Base-by-base conservation (phyloP, 108 stramenopile genomes). In the Discostella pseudostelligera region DNA sequence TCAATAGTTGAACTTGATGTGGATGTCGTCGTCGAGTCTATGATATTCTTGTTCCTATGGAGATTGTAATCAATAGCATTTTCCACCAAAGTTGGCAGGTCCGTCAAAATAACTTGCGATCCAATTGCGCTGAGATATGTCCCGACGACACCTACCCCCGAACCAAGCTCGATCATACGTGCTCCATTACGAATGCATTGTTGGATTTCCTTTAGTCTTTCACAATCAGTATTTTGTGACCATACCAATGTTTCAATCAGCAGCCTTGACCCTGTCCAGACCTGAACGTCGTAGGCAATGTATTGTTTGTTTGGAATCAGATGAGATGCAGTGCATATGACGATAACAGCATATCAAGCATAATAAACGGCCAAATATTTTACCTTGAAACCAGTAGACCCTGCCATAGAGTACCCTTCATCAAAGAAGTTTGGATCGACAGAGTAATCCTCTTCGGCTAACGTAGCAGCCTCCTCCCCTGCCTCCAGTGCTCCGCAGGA, bases 401-500 rank as follows among this genome's bases (percentile, higher is more conserved):
- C 87, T 1, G 87, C 87, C 72, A 83, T 49, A 10, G 81, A 85
- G 65, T 85, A 88, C 8, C 82, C 87, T 11, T 35, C 36, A 67
- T 88, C 82, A 61, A 88, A 88, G 36, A 88, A 84, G 70, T 70
- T 65, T 0, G 84, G 87, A 70, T 88, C 84, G 4, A 58, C 59
- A 25, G 37, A 37, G 2, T 46, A 57, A 40, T 66, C 72, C 22
- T 74, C 65, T 5, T 76, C 54, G 24, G 40, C 39, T 6, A 54
- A 8, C 9, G 19, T 22, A 22, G 59, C 79, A 17, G 66, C 65
- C 12, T 76, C 67, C 42, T 85, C 84, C 28, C 78, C 35, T 20
- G 32, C 58, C 24, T 74, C 70, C 14, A 85, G 64, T 11, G 80
- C 84, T 4, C 84, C 84, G 36, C 59, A 57, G 1, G 84, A 85